phyloP scores from a whole-genome alignment of 352 stramenopile species.

The Pythium scleroteichum region DNA sequence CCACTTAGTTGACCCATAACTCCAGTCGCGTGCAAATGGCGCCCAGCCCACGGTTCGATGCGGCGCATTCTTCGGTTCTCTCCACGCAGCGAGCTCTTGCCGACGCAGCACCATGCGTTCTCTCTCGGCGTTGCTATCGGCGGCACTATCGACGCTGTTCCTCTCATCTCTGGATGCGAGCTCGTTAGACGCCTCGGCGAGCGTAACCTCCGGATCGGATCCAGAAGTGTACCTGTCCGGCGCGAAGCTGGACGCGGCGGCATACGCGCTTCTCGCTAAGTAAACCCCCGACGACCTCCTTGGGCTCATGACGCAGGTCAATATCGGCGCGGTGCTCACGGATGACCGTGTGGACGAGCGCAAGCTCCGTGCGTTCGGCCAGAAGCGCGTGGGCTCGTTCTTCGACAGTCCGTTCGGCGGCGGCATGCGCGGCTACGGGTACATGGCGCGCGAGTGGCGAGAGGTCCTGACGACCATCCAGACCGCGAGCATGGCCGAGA shows the following conservation, averaged over 20 bases:
- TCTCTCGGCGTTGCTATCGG: no score
- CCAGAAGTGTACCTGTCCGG: background rate
- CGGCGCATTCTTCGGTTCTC: no score
- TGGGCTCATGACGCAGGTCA: slow-evolving; percentile 5
- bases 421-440: slow-evolving; percentile 11
- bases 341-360: slow-evolving; percentile 3
- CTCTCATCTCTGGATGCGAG: background rate
- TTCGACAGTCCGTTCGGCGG: slow-evolving; percentile 6
- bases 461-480: slow-evolving; percentile 43
- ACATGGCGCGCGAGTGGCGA: slow-evolving; percentile 2
- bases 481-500: slow-evolving; percentile 60
- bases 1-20: no score
- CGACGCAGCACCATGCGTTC: no score
- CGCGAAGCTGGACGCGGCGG: slow-evolving; percentile 3
- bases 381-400: slow-evolving; percentile 1
- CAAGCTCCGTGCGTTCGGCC: slow-evolving; percentile 1
- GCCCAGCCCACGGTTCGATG: no score
- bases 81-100: no score
- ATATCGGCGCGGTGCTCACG: slow-evolving; percentile 4
- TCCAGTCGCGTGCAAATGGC: no score
- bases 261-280: background rate
- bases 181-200: background rate
- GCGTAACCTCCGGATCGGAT: background rate
- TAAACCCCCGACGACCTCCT: slow-evolving; percentile 3
- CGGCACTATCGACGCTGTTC: background rate